phyloP scores from a whole-genome alignment of 106 monocot genomes.

The Ottelia alismoides region DNA sequence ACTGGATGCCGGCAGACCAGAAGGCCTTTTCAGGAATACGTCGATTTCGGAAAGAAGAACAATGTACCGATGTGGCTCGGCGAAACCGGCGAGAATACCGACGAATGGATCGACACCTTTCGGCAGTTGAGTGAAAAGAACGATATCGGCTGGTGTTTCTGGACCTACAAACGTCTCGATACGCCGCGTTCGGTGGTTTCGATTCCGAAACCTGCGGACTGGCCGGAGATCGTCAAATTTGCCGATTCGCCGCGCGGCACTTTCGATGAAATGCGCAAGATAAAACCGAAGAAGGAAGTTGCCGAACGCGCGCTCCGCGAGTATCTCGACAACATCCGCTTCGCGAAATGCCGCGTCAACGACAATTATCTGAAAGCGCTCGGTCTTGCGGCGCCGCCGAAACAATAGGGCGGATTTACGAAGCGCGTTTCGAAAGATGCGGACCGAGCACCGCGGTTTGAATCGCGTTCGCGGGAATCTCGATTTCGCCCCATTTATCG shows the following conservation, averaged over 20 bases:
- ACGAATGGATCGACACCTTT: neutral
- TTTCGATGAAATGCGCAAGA: neutral
- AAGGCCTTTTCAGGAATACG: neutral
- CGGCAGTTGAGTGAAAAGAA: neutral
- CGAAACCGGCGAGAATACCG: neutral
- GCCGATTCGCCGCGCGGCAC: neutral
- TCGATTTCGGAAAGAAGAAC: neutral
- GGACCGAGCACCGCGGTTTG: too few relatives aligned
- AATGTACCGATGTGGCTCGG: neutral
- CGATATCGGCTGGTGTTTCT: neutral
- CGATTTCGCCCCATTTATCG: too few relatives aligned
- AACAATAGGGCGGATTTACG: too few relatives aligned
- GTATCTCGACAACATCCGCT: neutral
- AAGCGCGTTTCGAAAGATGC: too few relatives aligned
- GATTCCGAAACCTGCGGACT: neutral
- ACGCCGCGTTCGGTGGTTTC: neutral
- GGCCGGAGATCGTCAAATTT: neutral
- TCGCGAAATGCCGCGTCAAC: neutral
- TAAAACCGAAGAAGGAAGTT: neutral
- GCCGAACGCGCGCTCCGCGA: neutral
- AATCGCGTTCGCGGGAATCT: too few relatives aligned
- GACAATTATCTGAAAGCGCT: neutral
- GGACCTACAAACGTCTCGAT: neutral
- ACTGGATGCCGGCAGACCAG: neutral
- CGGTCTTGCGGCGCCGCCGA: too few relatives aligned